phyloP scores from a whole-genome alignment of 805 yeast genomes.

The Henningerozyma blattae region DNA sequence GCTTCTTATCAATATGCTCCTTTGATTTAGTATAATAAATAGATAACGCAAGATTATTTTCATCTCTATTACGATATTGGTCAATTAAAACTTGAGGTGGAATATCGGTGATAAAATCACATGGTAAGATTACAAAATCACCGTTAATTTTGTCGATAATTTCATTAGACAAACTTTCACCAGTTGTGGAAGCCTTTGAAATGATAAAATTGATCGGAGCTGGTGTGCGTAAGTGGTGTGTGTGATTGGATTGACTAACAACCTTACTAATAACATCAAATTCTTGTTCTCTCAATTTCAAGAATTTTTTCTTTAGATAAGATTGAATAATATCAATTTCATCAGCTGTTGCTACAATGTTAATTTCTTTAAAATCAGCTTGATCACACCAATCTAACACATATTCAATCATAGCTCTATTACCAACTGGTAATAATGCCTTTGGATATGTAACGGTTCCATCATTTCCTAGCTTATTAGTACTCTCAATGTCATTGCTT shows the following conservation, averaged over 20 bases:
- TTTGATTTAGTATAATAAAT: slow-evolving; percentile 65
- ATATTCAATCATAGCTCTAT: slow-evolving; percentile 76
- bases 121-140: slow-evolving; percentile 76
- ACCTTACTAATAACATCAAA: slow-evolving; percentile 15
- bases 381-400: slow-evolving; percentile 88
- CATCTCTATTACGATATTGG: slow-evolving; percentile 62
- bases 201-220: slow-evolving; percentile 31
- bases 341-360: slow-evolving; percentile 45
- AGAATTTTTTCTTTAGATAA: slow-evolving; percentile 35
- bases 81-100: slow-evolving; percentile 86
- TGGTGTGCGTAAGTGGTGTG: slow-evolving; percentile 20
- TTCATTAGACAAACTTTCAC: slow-evolving; percentile 42
- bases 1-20: slow-evolving; percentile 62
- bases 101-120: slow-evolving; percentile 86
- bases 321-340: slow-evolving; percentile 35
- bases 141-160: slow-evolving; percentile 30
- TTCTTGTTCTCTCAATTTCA: slow-evolving; percentile 28
- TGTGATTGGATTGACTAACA: slow-evolving; percentile 13
- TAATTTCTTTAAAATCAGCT: slow-evolving; percentile 64
- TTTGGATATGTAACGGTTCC: slow-evolving; percentile 47
- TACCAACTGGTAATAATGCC: slow-evolving; percentile 82
- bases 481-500: slow-evolving; percentile 14
- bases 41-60: slow-evolving; percentile 57
- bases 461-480: not conserved
- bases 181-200: slow-evolving; percentile 43